Percentiles rank a stretch among this genome's conserved stretches.
These are phyloP conservation scores for Mallotus repandus DNA, from an alignment of 441 rosid species.

Conservation along the genomic window DNA sequence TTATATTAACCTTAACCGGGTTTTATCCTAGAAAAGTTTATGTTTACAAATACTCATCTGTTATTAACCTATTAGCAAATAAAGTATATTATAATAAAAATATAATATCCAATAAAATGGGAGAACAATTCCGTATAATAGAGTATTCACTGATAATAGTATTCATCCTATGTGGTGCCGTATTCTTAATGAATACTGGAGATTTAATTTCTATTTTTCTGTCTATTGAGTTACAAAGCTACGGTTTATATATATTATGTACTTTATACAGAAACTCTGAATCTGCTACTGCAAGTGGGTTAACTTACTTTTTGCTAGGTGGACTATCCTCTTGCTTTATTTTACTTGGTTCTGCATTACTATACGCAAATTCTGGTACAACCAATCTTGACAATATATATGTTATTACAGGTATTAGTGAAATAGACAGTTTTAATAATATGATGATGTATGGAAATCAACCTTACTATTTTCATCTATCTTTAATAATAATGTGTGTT, in stretches of 20 bases:
- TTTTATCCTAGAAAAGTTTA: too few relatives aligned
- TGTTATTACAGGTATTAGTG: neutral
- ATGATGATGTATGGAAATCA: too few relatives aligned
- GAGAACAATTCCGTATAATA: too few relatives aligned
- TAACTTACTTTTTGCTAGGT: neutral
- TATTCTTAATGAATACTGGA: neutral
- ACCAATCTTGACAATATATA: conserved; percentile 2
- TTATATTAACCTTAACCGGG: too few relatives aligned
- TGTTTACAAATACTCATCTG: too few relatives aligned
- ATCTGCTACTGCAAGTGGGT: neutral
- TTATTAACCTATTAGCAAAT: too few relatives aligned
- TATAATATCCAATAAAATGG: too few relatives aligned
- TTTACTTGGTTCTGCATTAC: neutral
- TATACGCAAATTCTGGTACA: conserved; percentile 1
- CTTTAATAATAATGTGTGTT: too few relatives aligned
- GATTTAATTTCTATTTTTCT: neutral
- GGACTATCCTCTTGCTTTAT: conserved; percentile 3
- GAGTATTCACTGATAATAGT: neutral
- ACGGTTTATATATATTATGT: neutral
- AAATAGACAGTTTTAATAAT: neutral
- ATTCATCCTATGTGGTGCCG: neutral
- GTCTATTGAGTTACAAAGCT: conserved; percentile 3
- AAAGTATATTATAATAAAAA: too few relatives aligned
- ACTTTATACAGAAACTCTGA: neutral
- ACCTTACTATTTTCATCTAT: too few relatives aligned